A percentile compares a stretch with the other conserved stretches of the same genome.
These are phyloP conservation scores for Akebia trifoliata DNA, from an alignment of 164 flowering plant genomes.

Conservation along the genomic window DNA sequence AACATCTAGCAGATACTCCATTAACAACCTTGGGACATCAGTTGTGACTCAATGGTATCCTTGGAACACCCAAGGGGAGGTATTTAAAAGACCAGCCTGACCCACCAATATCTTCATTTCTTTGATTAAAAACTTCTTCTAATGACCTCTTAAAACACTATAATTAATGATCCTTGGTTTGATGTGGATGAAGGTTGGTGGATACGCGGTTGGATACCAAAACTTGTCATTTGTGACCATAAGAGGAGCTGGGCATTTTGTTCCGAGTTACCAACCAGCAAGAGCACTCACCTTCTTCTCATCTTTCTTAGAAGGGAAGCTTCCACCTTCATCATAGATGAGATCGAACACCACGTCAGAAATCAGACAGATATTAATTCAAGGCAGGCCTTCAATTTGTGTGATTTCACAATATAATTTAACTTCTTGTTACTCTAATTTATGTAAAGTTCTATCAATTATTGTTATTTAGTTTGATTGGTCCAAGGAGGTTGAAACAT, in stretches of 20 bases:
- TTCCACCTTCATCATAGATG: conserved; percentile 4
- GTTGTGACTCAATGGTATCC: conserved; percentile 15
- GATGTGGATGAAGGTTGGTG: conserved; percentile 37
- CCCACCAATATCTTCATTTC: neutral
- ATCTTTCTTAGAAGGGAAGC: conserved; percentile 30
- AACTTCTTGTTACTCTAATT: too few relatives aligned
- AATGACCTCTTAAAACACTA: neutral
- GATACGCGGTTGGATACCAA: conserved; percentile 35
- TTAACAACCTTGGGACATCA: neutral
- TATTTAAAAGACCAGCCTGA: neutral
- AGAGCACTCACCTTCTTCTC: conserved; percentile 27
- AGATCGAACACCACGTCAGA: too few relatives aligned
- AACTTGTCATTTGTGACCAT: conserved; percentile 38
- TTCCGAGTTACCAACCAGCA: conserved; percentile 40
- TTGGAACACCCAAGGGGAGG: conserved; percentile 14
- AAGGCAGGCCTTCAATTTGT: too few relatives aligned
- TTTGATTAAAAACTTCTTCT: neutral
- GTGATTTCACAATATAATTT: too few relatives aligned
- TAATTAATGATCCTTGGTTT: neutral
- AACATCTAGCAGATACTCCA: conserved; percentile 14
- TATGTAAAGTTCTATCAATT: too few relatives aligned
- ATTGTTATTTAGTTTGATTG: too few relatives aligned
- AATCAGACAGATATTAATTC: too few relatives aligned
- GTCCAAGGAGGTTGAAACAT: too few relatives aligned
- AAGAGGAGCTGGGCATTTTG: conserved; percentile 43